phyloP scores from a whole-genome alignment of 305 asterid genomes.

The Vinca major region DNA sequence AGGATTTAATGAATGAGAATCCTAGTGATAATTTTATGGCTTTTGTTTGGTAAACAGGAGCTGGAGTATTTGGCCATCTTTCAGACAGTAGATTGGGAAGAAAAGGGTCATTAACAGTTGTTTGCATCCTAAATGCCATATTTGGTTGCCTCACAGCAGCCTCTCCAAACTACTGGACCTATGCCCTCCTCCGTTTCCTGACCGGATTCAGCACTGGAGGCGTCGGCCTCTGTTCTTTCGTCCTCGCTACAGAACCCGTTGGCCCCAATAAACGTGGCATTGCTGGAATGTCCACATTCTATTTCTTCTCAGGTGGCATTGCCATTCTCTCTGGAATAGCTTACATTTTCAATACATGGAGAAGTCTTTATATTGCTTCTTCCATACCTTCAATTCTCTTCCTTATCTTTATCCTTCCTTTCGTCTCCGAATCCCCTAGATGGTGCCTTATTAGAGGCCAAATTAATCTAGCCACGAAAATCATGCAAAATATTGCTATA shows the following conservation, averaged over 20 bases:
- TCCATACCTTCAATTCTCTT: slow-evolving; percentile 56
- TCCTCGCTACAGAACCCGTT: slow-evolving; percentile 77
- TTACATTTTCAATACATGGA: slow-evolving; percentile 51
- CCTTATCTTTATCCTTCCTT: slow-evolving; percentile 45
- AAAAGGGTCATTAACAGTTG: slow-evolving; percentile 58
- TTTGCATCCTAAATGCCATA: slow-evolving; percentile 56
- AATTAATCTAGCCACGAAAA: slow-evolving; percentile 33
- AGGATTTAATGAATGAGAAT: no score
- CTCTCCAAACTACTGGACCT: slow-evolving; percentile 51
- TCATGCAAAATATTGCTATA: slow-evolving; percentile 47
- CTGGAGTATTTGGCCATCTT: slow-evolving; percentile 84
- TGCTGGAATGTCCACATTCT: slow-evolving; percentile 87
- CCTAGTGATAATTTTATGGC: background rate
- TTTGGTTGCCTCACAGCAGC: slow-evolving; percentile 65
- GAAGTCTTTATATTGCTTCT: slow-evolving; percentile 57
- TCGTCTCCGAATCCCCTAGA: slow-evolving; percentile 72
- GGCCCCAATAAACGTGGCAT: slow-evolving; percentile 66
- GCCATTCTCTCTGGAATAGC: slow-evolving; percentile 59
- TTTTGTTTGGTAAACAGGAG: slow-evolving; percentile 35
- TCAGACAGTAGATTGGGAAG: slow-evolving; percentile 74
- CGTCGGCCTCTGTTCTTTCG: slow-evolving; percentile 75
- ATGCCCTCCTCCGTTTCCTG: slow-evolving; percentile 51
- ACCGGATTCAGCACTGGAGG: slow-evolving; percentile 92
- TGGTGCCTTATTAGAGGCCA: slow-evolving; percentile 74
- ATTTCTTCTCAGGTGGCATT: slow-evolving; percentile 79